Percentiles rank a stretch among this genome's conserved stretches.
phyloP scores from a whole-genome alignment of 768 basidiomycete genomes.

The Leucocoprinus leucothites region DNA sequence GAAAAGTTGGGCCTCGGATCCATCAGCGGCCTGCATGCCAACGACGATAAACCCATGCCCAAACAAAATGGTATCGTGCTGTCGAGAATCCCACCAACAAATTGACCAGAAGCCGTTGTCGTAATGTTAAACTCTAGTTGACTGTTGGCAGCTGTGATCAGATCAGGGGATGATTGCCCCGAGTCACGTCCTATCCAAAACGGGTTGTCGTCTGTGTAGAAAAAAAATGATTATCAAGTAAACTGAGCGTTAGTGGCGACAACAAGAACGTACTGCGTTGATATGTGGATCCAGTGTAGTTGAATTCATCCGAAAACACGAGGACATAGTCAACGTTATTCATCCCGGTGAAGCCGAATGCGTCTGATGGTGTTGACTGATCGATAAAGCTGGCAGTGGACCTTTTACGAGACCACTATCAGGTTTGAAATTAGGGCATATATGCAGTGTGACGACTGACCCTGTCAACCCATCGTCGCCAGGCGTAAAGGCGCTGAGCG shows the following conservation, averaged over 20 bases:
- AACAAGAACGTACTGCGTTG: constrained; percentile 25
- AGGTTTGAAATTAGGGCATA: neutral
- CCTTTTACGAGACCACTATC: neutral
- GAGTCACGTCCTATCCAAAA: constrained; percentile 70
- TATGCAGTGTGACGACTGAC: neutral
- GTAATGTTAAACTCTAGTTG: constrained; percentile 62
- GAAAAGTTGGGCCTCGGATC: neutral
- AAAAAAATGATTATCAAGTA: neutral
- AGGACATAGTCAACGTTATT: constrained; percentile 68
- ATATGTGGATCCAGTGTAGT: constrained; percentile 61
- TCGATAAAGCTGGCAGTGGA: constrained; percentile 43
- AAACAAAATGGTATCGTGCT: constrained; percentile 17
- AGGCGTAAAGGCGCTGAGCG: neutral
- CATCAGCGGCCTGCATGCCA: constrained; percentile 4
- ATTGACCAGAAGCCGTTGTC: constrained; percentile 20
- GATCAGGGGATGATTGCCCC: constrained; percentile 73
- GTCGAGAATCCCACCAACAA: constrained; percentile 10
- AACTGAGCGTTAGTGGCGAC: neutral
- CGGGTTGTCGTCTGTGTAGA: constrained; percentile 45
- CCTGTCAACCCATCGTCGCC: neutral
- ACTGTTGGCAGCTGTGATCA: constrained; percentile 65
- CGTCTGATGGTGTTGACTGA: constrained; percentile 57
- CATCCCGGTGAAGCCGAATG: constrained; percentile 60
- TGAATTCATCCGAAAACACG: constrained; percentile 80
- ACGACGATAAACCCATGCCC: constrained; percentile 21